These are phyloP conservation scores for Fusarium guadeloupense DNA, from an alignment of 2,329 filamentous ascomycete species.

Conservation along the genomic window DNA sequence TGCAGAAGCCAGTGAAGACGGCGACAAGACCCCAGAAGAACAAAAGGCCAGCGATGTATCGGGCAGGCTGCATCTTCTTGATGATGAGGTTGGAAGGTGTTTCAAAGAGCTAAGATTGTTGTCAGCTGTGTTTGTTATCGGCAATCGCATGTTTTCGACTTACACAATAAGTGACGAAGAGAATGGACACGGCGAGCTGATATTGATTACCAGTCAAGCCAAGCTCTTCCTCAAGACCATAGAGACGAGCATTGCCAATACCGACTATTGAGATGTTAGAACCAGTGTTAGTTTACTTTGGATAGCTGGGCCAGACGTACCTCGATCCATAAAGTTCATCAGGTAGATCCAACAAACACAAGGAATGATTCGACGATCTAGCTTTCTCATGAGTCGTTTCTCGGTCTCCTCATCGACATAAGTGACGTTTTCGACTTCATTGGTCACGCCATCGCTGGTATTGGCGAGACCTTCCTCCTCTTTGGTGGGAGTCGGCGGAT, in stretches of 20 bases:
- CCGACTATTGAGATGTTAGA: constrained; percentile 64
- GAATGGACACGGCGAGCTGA: constrained; percentile 60
- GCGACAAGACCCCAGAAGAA: constrained; percentile 57
- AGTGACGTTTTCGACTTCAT: constrained; percentile 14
- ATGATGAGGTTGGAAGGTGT: constrained; percentile 53
- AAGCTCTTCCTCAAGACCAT: constrained; percentile 61
- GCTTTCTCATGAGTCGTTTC: constrained; percentile 40
- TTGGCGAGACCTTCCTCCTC: constrained; percentile 25
- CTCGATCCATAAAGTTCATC: constrained; percentile 51
- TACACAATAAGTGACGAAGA: constrained; percentile 55
- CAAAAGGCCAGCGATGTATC: constrained; percentile 60
- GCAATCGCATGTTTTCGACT: constrained; percentile 3
- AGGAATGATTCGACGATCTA: constrained; percentile 47
- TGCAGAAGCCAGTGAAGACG: constrained; percentile 55
- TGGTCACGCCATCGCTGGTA: constrained; percentile 20
- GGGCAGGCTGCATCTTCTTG: constrained; percentile 51
- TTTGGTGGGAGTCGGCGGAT: constrained; percentile 16
- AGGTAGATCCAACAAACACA: constrained; percentile 48
- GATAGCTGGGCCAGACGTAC: constrained; percentile 6
- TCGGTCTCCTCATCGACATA: constrained; percentile 36
- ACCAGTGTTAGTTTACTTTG: fast-evolving
- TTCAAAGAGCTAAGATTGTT: constrained; percentile 46
- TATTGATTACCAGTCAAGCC: constrained; percentile 64
- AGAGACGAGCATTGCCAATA: constrained; percentile 71
- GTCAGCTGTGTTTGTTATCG: not conserved